Evolutionary conservation across 768 basidiomycete species (phyloP).

Genomic region (Suillus subluteus): DNA sequence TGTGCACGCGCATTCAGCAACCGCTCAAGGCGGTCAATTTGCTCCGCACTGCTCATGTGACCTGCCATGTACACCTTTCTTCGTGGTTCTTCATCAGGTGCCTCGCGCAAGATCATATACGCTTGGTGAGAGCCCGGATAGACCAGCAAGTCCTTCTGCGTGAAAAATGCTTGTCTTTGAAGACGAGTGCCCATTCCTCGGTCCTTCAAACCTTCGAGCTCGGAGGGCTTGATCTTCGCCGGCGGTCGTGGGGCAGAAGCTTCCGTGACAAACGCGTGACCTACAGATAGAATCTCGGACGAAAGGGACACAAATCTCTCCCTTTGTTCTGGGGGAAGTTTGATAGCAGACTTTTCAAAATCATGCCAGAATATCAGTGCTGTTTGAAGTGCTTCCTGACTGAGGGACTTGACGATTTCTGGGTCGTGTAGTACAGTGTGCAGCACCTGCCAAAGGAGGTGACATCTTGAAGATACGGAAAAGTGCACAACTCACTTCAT

Average conservation of each 20-base stretch:
- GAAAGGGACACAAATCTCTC: conserved; percentile 87
- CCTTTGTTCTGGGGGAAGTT: conserved; percentile 78
- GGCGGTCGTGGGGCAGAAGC: conserved; percentile 66
- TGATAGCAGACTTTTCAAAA: conserved; percentile 96
- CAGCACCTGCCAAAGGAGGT: conserved; percentile 54
- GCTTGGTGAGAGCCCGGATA: conserved; percentile 90
- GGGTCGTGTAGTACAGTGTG: conserved; percentile 71
- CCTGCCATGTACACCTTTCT: conserved; percentile 81
- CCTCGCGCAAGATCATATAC: conserved; percentile 90
- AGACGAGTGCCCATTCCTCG: conserved; percentile 75
- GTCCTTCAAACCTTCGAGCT: conserved; percentile 75
- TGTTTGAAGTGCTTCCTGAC: conserved; percentile 79
- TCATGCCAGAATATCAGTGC: conserved; percentile 95
- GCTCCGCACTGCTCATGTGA: conserved; percentile 73
- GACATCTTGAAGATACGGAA: background rate
- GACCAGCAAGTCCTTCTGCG: conserved; percentile 74
- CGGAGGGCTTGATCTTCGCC: conserved; percentile 66
- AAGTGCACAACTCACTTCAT: conserved; percentile 62
- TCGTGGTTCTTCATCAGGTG: conserved; percentile 82
- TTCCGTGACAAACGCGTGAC: conserved; percentile 82
- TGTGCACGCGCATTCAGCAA: conserved; percentile 79
- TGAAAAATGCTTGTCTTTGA: conserved; percentile 75
- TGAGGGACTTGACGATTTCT: conserved; percentile 64
- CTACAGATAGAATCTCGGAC: conserved; percentile 85
- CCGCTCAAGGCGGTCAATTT: conserved; percentile 76